These are phyloP conservation scores for Besnoitia besnoiti DNA, from an alignment of 169 alveolate species.

Conservation along the genomic window DNA sequence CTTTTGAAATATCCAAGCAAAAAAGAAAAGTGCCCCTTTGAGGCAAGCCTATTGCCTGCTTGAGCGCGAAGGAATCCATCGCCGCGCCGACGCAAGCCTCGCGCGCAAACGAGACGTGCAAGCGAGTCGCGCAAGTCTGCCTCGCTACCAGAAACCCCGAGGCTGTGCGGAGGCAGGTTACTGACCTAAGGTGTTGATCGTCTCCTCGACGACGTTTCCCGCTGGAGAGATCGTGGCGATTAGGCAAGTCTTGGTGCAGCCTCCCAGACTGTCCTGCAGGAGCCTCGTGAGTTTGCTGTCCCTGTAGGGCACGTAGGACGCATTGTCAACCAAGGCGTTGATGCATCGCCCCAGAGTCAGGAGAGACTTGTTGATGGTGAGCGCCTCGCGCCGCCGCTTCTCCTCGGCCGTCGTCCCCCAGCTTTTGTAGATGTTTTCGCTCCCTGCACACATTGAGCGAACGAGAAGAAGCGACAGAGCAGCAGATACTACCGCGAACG, in stretches of 20 bases:
- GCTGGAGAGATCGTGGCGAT: conserved; percentile 93
- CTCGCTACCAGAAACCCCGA: no score
- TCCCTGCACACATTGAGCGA: conserved; percentile 61
- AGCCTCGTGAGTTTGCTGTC: conserved; percentile 93
- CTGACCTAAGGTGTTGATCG: conserved; percentile 84
- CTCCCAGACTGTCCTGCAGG: conserved; percentile 89
- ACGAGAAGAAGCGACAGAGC: conserved; percentile 40
- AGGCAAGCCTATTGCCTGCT: no score
- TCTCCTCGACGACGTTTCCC: conserved; percentile 91
- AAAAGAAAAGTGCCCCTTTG: no score
- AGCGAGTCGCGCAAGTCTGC: no score
- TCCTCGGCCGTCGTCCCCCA: conserved; percentile 87
- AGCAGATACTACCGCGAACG: no score
- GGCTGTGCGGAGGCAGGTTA: no score
- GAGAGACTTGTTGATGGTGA: conserved; percentile 85
- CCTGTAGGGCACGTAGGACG: conserved; percentile 88
- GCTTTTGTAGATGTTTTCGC: conserved; percentile 49
- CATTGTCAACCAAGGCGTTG: conserved; percentile 85
- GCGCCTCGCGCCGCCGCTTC: conserved; percentile 86
- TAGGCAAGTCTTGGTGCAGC: conserved; percentile 92
- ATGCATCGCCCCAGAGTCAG: conserved; percentile 89
- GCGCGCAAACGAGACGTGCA: no score
- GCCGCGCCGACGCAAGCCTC: neutral
- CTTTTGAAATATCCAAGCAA: no score
- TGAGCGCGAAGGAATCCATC: neutral